Base-by-base conservation (phyloP, 2,329 filamentous ascomycete genomes). In the Epichloe hybrida region DNA sequence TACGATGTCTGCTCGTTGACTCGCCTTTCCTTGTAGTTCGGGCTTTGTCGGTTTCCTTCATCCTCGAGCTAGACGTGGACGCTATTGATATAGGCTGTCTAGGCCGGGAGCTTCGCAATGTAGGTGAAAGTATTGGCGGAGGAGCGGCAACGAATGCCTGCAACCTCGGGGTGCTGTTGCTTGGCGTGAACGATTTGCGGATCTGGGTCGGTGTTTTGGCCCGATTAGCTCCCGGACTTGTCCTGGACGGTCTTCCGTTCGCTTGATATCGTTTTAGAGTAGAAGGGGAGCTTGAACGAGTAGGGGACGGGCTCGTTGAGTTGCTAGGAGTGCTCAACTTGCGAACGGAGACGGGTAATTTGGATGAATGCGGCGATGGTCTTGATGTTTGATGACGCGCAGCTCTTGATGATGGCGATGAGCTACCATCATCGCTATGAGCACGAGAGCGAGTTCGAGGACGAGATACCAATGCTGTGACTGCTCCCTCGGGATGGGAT, bases 31-130 rank as follows among this genome's bases (percentile, higher is more conserved):
- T 69, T 50, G 60, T 57, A 54, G 27, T 61, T 52, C 23, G 53
- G 46, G 66, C 66, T 48, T 64, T 73, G 53, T 85, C 83, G 4
- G 76, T 72, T 46, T 79, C 76, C 62, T 76, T 84, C 58, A 82
- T 77, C 52, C 83, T 79, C 37, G 84, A 85, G 50, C 82, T 80
- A 35, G 82, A 73, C n/a, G 84, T 85, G 2, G 78, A 78, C n/a
- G 84, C 84, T 50, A 80, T 73, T 9, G 86, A 88, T 21, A 94
- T 82, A 8, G 86, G 83, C 61, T 88, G 83, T 48, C 88, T 76
- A n/a, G 87, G 86, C 41, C 87, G 76, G 41, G 88, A 93, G 61
- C 86, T 93, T 61, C 88, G 80, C 46, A 95, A 70, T 9, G 84
- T 80, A 3, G 88, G 88, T 1, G 89, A 94, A 36, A 83, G 75